Conservation (phyloP, 306 rosid genomes). For the Cyamopsis tetragonoloba region DNA sequence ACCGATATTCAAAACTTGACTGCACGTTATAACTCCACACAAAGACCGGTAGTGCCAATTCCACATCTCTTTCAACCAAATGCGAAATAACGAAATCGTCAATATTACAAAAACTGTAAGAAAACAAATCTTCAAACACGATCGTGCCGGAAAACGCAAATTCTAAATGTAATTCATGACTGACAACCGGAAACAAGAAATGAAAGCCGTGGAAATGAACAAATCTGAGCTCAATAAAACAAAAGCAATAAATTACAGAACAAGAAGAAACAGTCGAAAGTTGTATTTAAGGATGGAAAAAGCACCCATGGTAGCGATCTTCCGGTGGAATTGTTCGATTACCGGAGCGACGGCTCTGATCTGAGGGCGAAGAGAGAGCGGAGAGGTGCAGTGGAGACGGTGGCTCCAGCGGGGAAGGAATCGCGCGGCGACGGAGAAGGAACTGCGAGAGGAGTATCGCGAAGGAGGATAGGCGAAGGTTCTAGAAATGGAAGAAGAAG, state of each 20-base stretch:
- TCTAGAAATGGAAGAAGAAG: slow-evolving; percentile 41
- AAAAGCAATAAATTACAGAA: too few relatives aligned
- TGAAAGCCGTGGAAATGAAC: not conserved
- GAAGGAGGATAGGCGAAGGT: slow-evolving; percentile 25
- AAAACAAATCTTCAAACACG: not conserved
- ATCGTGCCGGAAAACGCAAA: too few relatives aligned
- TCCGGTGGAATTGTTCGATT: slow-evolving; percentile 54
- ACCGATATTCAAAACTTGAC: not conserved
- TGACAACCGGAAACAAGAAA: too few relatives aligned
- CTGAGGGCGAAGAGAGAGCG: slow-evolving; percentile 48
- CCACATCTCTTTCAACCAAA: not conserved
- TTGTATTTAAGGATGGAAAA: slow-evolving; percentile 22
- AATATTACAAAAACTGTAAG: not conserved
- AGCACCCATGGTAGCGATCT: slow-evolving; percentile 62
- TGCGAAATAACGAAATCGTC: not conserved
- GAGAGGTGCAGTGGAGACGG: slow-evolving; percentile 51
- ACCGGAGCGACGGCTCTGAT: slow-evolving; percentile 61
- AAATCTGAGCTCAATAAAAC: not conserved
- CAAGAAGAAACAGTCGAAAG: too few relatives aligned
- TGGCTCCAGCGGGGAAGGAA: slow-evolving; percentile 56
- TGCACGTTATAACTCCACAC: not conserved
- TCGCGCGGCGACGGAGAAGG: slow-evolving; percentile 30
- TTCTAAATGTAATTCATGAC: too few relatives aligned
- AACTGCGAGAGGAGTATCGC: slow-evolving; percentile 31
- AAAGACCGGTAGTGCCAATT: not conserved